These are phyloP conservation scores for Vaccinium darrowii DNA, from an alignment of 148 eudicot species.

Conservation along the genomic window DNA sequence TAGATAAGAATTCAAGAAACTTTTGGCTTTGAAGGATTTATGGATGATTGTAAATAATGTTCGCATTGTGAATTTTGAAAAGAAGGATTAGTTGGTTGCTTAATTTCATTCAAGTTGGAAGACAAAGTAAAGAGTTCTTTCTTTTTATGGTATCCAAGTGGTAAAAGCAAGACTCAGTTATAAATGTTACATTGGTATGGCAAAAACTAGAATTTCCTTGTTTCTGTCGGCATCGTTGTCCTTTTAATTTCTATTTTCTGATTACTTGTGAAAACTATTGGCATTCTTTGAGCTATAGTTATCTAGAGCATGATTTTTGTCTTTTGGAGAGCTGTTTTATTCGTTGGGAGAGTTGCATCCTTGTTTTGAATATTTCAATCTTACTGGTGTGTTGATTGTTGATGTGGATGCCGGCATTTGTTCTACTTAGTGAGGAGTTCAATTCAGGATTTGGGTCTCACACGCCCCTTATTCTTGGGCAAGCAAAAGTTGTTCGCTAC, in stretches of 20 bases:
- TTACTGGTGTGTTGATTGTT: constrained; percentile 8
- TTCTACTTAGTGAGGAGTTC: constrained; percentile 82
- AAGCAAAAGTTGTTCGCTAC: constrained; percentile 85
- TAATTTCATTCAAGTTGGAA: not conserved
- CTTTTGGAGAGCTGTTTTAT: not conserved
- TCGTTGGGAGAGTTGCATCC: not conserved
- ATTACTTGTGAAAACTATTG: not conserved
- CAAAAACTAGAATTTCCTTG: not conserved
- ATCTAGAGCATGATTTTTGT: not conserved
- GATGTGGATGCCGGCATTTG: constrained; percentile 14
- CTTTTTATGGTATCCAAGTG: not conserved
- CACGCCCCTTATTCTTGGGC: constrained; percentile 89
- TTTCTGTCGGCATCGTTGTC: not conserved
- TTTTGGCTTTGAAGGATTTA: not conserved
- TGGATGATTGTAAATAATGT: not conserved
- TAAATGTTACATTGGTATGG: not conserved
- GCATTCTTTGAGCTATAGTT: not conserved
- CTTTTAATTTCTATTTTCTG: not conserved
- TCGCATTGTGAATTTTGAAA: not conserved
- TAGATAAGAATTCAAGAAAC: not conserved
- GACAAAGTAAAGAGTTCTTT: not conserved
- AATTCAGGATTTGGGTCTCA: constrained; percentile 95
- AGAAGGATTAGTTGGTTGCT: not conserved
- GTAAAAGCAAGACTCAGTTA: not conserved
- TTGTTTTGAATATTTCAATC: not conserved